Conservation (phyloP, 208 protist species). For the Naegleria fowleri region DNA sequence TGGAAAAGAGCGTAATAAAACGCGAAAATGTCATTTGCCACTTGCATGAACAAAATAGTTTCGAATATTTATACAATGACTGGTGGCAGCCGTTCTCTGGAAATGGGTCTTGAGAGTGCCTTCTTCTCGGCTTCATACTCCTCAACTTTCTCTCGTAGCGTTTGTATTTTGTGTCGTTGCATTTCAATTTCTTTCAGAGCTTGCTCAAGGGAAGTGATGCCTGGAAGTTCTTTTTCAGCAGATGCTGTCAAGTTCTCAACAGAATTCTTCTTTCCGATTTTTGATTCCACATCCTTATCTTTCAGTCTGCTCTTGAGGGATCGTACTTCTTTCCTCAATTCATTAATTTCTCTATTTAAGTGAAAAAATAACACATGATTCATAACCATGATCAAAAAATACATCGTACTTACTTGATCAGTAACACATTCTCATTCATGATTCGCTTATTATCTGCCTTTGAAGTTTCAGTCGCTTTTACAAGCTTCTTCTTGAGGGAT, state of each 20-base stretch:
- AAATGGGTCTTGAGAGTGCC: conserved; percentile 58
- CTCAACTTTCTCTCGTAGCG: conserved; percentile 57
- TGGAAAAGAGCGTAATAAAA: too few species aligned
- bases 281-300: conserved; percentile 48
- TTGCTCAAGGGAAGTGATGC: conserved; percentile 50
- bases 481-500: conserved; percentile 79
- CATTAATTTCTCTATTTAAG: conserved; percentile 91
- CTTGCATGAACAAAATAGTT: too few species aligned
- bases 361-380: too few species aligned
- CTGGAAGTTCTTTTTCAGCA: background rate
- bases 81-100: conserved; percentile 37
- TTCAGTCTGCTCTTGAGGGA: conserved; percentile 59
- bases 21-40: too few species aligned
- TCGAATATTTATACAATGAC: background rate
- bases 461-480: conserved; percentile 84
- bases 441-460: conserved; percentile 76
- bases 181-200: conserved; percentile 67
- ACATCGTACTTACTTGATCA: too few species aligned
- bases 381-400: too few species aligned
- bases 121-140: conserved; percentile 62
- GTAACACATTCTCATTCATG: conserved; percentile 86
- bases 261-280: conserved; percentile 44
- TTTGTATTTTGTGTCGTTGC: conserved; percentile 70
- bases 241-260: background rate
- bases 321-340: conserved; percentile 86